Evolutionary conservation across 495 filamentous ascomycete species (phyloP), one percentile per base, ranked within the genome.

Genomic region (Penicillium antarcticum): DNA sequence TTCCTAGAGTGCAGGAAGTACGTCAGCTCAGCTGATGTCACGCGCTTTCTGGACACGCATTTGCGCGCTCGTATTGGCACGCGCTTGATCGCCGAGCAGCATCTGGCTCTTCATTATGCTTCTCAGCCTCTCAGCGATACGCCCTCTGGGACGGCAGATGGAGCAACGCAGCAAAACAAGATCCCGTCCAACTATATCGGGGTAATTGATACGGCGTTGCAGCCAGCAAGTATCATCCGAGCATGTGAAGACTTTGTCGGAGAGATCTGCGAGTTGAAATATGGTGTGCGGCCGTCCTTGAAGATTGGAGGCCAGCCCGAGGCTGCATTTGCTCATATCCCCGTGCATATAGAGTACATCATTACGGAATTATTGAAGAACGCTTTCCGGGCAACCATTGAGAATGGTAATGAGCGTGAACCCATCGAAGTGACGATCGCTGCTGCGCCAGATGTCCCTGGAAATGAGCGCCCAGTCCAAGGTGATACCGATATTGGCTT

Each of bases 301-400:
- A 69, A 86, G 11, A 88, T 98, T 56, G 85, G 90, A 51, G 94
- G 92, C 24, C 81, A 92, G 55, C 82, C 87, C 0, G 83, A 87
- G 36, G 87, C 91, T 11, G 80, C 80, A 0, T 92, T 97, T 59
- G 91, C 94, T 12, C 91, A 95, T 56, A 84, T 98, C 5, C 92
- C 94, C 5, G 92, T 95, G 50, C 94, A 98, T 66, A 76, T 97
- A 13, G 94, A 97, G 66, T 98, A 98, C 67, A 96, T 98, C 55
- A 78, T 96, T 50, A 97, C 92, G 0, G 94, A 98, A 70, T 80
- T 98, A 6, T 74, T 98, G 41, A 98, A 98, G 68, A 98, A 98
- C 66, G 88, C 92, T 4, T 98, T 98, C 73, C 80, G 94, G 21
- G 94, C 94, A 2, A 91, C 88, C 0, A 83, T 97, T 17, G 94